These are phyloP conservation scores for Pythium aquatile DNA, from an alignment of 352 stramenopile genomes.

Conservation along the genomic window DNA sequence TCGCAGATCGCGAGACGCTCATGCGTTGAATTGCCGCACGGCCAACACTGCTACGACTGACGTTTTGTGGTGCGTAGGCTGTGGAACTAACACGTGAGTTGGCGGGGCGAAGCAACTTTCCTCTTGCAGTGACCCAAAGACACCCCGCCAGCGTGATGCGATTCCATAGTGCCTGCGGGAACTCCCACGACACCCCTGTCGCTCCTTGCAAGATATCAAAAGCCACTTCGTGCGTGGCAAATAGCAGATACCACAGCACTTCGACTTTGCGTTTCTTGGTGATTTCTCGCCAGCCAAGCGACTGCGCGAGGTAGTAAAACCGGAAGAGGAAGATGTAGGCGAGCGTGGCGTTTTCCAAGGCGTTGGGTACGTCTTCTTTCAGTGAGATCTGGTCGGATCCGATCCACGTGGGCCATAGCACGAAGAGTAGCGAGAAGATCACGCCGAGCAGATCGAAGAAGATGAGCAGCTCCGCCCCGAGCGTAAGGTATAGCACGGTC, in stretches of 20 bases:
- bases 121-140: constrained; percentile 11
- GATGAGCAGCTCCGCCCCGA: constrained; percentile 20
- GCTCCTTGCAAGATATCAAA: constrained; percentile 21
- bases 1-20: background rate
- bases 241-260: constrained; percentile 25
- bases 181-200: constrained; percentile 41
- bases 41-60: constrained; percentile 1
- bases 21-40: background rate
- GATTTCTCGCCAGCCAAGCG: constrained; percentile 3
- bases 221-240: constrained; percentile 29
- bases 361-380: constrained; percentile 23
- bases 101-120: background rate
- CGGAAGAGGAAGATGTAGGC: constrained; percentile 36
- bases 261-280: constrained; percentile 26
- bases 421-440: constrained; percentile 10
- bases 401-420: constrained; percentile 8
- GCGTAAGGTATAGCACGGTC: background rate
- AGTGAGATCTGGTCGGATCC: background rate
- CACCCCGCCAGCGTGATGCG: constrained; percentile 37
- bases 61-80: background rate
- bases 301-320: constrained; percentile 33
- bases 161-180: constrained; percentile 36
- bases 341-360: constrained; percentile 32
- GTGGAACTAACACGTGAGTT: background rate
- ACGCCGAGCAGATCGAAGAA: constrained; percentile 11